Evolutionary conservation across 1,139 yeast genomes (phyloP), one percentile per base, ranked within the genome.

Genomic region (Candida sojae): DNA sequence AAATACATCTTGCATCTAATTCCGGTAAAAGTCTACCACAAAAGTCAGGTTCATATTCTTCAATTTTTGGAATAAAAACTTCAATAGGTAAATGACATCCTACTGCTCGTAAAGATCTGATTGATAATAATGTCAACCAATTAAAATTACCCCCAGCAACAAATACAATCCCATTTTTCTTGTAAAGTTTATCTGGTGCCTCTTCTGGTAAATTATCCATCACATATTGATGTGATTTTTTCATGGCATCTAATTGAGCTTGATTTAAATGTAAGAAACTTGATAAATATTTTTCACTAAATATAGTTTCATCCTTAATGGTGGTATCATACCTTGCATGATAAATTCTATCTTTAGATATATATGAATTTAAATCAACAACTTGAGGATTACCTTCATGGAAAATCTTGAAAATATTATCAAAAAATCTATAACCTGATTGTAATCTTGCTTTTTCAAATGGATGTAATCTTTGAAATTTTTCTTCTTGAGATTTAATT

Each of bases 81-180:
- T 89, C 96, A 17, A 88, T 83, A 0, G 96, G 96, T 39, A 87
- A 65, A 32, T 73, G 68, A 6, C 85, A 80, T 0, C 91, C 90
- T 17, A 79, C 66, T 13, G 82, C 77, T 53, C 96, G 70, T 44
- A 89, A 66, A 46, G 86, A 77, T 60, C 81, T 79, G 52, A 89
- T 76, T 1, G 93, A 83, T 28, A 86, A 68, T 43, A 87, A 68
- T 12, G 90, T 80, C 53, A 87, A 69, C 77, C 95, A 85, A 60
- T 87, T 85, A 69, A 84, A 53, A 6, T 30, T 29, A 2, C 56
- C 56, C 39, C 96, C 96, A 17, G 93, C 93, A 34, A 87, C 92
- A 58, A 82, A 85, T 1, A 88, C 96, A 37, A 88, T 82, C 29
- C 96, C 96, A 50, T 82, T 75, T 0, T 92, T 92, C n/a, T 68